Evolutionary conservation across 2,329 filamentous ascomycete species (phyloP).

Genomic region (Colletotrichum musicola): DNA sequence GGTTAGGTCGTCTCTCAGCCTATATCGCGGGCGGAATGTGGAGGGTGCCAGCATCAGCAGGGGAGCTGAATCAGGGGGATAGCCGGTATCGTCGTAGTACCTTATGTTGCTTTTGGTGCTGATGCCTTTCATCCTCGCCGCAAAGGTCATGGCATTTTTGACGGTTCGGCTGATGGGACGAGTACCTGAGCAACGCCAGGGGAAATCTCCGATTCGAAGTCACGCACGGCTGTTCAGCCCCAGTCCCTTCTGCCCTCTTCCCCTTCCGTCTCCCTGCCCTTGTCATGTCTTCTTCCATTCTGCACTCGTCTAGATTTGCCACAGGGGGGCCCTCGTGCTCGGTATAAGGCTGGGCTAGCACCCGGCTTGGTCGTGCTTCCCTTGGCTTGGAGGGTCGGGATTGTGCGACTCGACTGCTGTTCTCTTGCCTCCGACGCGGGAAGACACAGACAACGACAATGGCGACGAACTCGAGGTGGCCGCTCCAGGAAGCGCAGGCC

Average conservation of each 20-base stretch:
- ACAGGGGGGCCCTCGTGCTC: neutral
- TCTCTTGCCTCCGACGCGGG: neutral
- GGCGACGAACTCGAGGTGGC: conserved; percentile 30
- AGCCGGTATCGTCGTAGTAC: neutral
- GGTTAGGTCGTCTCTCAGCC: neutral
- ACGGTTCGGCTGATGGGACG: conserved; percentile 23
- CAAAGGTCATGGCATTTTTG: neutral
- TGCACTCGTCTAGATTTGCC: neutral
- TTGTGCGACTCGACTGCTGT: conserved; percentile 2
- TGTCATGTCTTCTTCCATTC: neutral
- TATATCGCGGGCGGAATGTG: conserved; percentile 7
- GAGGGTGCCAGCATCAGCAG: neutral
- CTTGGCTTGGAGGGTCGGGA: conserved; percentile 6
- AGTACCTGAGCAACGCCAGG: neutral
- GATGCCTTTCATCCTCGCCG: neutral
- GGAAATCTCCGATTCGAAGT: neutral
- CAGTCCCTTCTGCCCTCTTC: neutral
- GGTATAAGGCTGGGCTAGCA: conserved; percentile 27
- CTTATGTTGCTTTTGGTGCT: neutral
- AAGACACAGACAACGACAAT: conserved; percentile 3
- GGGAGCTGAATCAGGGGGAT: neutral
- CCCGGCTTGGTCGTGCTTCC: neutral
- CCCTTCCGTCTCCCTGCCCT: neutral
- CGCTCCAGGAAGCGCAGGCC: conserved; percentile 33
- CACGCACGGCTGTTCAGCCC: neutral